Base-by-base conservation (phyloP, 306 rosid species). In the Cyamopsis tetragonoloba region DNA sequence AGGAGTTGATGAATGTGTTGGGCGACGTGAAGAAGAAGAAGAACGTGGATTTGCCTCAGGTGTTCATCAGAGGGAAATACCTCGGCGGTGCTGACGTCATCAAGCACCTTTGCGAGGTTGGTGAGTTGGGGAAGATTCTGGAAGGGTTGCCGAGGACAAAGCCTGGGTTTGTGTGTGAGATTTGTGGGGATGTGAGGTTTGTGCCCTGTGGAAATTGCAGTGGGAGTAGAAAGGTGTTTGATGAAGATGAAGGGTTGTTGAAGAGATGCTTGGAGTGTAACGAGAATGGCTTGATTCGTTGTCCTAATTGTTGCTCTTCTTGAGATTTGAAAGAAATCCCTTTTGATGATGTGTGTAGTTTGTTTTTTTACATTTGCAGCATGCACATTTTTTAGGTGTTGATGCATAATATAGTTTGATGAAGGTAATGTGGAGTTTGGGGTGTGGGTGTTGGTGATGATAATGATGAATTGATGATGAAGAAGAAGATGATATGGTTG, bases 171-270 rank as follows among this genome's bases (percentile, higher is more conserved):
- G 87, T 77, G 22, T 93, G 99, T 19, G 91, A 79, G 56, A 79
- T 77, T 11, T 93, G 99, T 22, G 99, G 97, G 4, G 99, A 90
- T 75, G 83, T 80, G n/a, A 84, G 99, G 81, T 93, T 93, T 23
- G 54, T 57, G 6, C 99, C 96, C 1, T 93, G 99, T 31, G 41
- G 62, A 73, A 74, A 81, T 79, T 93, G 99, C 62, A 77, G 88
- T 72, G 99, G 99, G 27, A 90, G 99, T 49, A 86, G 90, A 80
- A 93, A 93, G 82, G 73, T 93, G 65, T 93, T 75, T 60, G 95
- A 90, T 73, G 96, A 93, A 48, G 97, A 88, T 53, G 97, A 89
- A 77, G 85, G 77, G 9, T 51, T 74, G 56, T 58, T 81, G 54
- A 90, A 86, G 82, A 82, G 96, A 60, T 93, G 99, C 74, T 9